Evolutionary conservation across 2,329 filamentous ascomycete species (phyloP).

Genomic region (Xylariaceae sp.): DNA sequence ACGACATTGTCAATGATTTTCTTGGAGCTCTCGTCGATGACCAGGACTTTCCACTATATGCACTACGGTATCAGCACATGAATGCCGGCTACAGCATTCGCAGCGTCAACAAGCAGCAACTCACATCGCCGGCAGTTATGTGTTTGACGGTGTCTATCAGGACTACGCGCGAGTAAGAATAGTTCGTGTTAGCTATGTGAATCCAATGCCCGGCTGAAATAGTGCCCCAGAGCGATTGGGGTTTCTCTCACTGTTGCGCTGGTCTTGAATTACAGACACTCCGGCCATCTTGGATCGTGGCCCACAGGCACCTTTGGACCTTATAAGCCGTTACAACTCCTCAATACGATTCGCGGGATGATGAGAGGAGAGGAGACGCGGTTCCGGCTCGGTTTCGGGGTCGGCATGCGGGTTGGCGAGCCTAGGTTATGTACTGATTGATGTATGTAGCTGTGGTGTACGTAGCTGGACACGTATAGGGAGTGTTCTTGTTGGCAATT

Average conservation of each 20-base stretch:
- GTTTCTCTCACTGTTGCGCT: constrained; percentile 68
- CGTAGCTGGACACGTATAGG: no score
- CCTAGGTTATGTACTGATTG: background rate
- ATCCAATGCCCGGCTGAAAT: constrained; percentile 1
- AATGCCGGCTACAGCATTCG: background rate
- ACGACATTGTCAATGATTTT: constrained; percentile 89
- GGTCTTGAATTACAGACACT: constrained; percentile 81
- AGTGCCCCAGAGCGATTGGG: constrained; percentile 2
- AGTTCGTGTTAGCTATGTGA: constrained; percentile 20
- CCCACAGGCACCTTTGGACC: constrained; percentile 17
- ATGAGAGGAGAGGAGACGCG: constrained; percentile 4
- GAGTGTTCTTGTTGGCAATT: no score
- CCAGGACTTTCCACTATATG: constrained; percentile 89
- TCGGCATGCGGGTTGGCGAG: constrained; percentile 1
- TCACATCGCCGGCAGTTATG: constrained; percentile 80
- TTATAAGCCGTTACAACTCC: constrained; percentile 8
- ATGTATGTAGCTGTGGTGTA: background rate
- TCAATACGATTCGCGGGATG: constrained; percentile 4
- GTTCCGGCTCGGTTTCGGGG: constrained; percentile 1
- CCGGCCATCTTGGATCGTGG: constrained; percentile 68
- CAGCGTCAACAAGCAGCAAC: constrained; percentile 30
- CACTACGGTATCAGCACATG: constrained; percentile 19
- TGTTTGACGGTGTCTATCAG: constrained; percentile 74
- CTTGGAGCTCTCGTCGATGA: constrained; percentile 81
- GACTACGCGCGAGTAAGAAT: constrained; percentile 48